Conservation (phyloP, 78 protist species). For the Mastigamoeba balamuthi region DNA sequence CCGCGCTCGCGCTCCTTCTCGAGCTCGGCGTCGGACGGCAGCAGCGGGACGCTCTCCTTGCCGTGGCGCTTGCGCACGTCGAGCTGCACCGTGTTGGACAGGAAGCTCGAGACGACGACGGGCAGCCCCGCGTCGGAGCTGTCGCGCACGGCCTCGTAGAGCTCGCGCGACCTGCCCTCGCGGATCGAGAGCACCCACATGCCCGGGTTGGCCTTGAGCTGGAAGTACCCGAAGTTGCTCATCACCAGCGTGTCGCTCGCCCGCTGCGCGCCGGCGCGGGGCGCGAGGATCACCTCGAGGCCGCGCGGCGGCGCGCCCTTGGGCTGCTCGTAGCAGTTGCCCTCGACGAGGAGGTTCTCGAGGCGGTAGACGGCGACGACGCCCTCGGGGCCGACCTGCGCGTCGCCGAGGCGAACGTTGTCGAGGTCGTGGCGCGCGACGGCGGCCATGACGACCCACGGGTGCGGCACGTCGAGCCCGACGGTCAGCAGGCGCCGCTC, state of each 20-base stretch:
- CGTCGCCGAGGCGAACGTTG: conserved; percentile 34
- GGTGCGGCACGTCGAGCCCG: conserved; percentile 31
- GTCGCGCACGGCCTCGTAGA: too few relatives aligned
- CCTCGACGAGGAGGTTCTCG: conserved; percentile 32
- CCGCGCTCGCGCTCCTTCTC: neutral
- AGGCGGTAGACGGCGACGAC: conserved; percentile 25
- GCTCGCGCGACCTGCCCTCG: neutral
- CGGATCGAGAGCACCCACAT: conserved; percentile 33
- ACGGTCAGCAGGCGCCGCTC: conserved; percentile 27
- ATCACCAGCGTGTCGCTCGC: conserved; percentile 37
- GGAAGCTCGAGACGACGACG: too few relatives aligned
- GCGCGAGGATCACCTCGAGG: neutral
- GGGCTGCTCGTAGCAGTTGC: neutral
- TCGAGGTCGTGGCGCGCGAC: conserved; percentile 45
- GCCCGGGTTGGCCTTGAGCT: conserved; percentile 77
- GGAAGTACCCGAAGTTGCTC: conserved; percentile 74
- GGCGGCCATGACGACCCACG: conserved; percentile 37
- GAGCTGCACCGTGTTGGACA: too few relatives aligned
- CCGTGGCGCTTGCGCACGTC: neutral
- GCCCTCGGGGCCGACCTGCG: conserved; percentile 9
- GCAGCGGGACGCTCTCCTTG: conserved; percentile 6
- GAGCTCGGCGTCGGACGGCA: conserved; percentile 14
- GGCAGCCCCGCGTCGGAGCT: too few relatives aligned
- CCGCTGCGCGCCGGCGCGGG: neutral
- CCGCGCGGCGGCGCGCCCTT: neutral